Evolutionary conservation across 176 grass and related monocot species (phyloP).

Genomic region (Aegilops speltoides): DNA sequence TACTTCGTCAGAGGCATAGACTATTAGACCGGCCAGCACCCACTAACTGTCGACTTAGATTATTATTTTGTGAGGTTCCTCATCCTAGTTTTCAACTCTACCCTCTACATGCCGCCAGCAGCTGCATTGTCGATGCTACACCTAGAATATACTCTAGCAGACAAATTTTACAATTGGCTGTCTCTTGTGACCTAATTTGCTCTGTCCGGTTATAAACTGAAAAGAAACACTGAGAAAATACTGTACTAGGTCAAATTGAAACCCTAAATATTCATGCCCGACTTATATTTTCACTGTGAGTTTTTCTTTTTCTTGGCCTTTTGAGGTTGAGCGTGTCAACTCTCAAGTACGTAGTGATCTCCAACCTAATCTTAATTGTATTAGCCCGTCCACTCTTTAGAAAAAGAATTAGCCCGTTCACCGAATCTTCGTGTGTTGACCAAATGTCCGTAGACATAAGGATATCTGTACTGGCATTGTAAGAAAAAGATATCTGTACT

Average conservation of each 20-base stretch:
- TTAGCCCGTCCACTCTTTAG: background rate
- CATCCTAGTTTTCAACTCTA: background rate
- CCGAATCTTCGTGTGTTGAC: constrained; percentile 26
- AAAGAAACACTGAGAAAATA: background rate
- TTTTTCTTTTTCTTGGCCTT: background rate
- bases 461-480: background rate
- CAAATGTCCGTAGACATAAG: background rate
- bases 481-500: background rate
- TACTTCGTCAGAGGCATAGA: background rate
- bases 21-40: constrained; percentile 23
- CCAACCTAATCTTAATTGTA: constrained; percentile 26
- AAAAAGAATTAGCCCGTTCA: background rate
- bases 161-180: background rate
- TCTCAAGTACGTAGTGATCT: background rate
- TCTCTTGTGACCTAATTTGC: constrained; percentile 16
- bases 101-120: background rate
- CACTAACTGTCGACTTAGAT: background rate
- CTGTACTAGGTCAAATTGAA: too few species aligned
- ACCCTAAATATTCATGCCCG: too few species aligned
- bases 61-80: background rate
- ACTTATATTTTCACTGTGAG: too few species aligned
- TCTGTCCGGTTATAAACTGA: background rate
- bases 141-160: background rate
- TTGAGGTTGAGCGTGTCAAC: background rate
- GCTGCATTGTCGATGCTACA: background rate